Evolutionary conservation across 2,329 filamentous ascomycete species (phyloP).

Genomic region (Xylariaceae sp.): DNA sequence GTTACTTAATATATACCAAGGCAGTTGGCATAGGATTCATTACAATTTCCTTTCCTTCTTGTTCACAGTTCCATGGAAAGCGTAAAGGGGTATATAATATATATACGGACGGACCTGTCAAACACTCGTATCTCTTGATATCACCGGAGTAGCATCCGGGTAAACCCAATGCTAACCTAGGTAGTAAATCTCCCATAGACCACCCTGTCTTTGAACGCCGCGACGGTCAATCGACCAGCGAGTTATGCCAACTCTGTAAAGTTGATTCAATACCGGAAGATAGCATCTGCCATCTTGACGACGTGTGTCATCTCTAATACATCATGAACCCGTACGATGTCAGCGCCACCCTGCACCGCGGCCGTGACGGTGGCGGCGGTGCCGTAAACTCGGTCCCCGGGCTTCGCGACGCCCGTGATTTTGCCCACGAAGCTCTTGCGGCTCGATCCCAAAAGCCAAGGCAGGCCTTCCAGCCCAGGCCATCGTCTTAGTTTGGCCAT

Average conservation of each 20-base stretch:
- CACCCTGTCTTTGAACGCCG: too few relatives aligned
- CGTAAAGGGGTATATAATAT: too few relatives aligned
- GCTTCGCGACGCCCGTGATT: conserved; percentile 69
- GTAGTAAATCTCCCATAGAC: too few relatives aligned
- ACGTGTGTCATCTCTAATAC: conserved; percentile 81
- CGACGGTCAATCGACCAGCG: too few relatives aligned
- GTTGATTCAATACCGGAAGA: conserved; percentile 57
- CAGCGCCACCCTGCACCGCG: conserved; percentile 79
- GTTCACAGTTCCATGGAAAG: too few relatives aligned
- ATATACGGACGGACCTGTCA: too few relatives aligned
- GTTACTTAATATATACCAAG: too few relatives aligned
- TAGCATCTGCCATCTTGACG: conserved; percentile 85
- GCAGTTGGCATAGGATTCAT: too few relatives aligned
- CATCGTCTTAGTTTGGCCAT: conserved; percentile 61
- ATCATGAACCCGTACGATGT: conserved; percentile 91
- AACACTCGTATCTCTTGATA: too few relatives aligned
- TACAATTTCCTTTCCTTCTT: too few relatives aligned
- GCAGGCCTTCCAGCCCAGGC: conserved; percentile 63
- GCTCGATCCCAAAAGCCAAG: conserved; percentile 87
- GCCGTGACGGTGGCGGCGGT: conserved; percentile 86
- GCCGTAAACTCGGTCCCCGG: conserved; percentile 71
- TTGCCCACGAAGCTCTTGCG: conserved; percentile 85
- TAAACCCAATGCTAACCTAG: too few relatives aligned
- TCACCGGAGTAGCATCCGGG: too few relatives aligned
- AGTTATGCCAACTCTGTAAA: neutral